Evolutionary conservation across 441 rosid species (phyloP).

Genomic region (Theobroma grandiflorum): DNA sequence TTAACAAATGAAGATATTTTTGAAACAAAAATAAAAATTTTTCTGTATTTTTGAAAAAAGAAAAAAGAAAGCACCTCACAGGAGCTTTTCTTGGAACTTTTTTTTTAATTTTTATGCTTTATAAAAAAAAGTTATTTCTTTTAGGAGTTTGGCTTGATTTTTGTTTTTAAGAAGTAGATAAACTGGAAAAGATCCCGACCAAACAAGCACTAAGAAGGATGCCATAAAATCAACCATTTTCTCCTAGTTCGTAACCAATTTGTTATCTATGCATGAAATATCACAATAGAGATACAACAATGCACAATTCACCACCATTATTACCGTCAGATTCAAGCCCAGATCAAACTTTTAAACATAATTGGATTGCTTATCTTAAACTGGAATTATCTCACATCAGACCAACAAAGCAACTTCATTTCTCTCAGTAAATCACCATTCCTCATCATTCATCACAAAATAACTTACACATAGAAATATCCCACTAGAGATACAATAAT

Average conservation of each 20-base stretch:
- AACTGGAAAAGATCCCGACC: too few species aligned
- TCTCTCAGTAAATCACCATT: neutral
- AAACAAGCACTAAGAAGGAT: neutral
- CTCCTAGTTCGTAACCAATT: neutral
- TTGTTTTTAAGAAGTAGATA: too few species aligned
- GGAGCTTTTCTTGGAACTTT: too few species aligned
- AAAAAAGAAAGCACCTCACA: too few species aligned
- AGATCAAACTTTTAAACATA: neutral
- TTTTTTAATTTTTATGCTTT: too few species aligned
- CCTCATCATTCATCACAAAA: neutral
- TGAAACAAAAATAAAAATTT: too few species aligned
- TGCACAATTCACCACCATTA: neutral
- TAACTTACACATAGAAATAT: neutral
- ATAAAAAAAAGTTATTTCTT: too few species aligned
- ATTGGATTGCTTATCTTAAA: slow-evolving; percentile 39
- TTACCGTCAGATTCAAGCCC: neutral
- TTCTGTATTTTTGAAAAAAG: too few species aligned
- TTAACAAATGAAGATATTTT: too few species aligned
- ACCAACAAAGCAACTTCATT: slow-evolving; percentile 9
- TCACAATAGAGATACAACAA: neutral
- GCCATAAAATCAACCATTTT: neutral
- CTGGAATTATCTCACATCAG: neutral
- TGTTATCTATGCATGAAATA: neutral
- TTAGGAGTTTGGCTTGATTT: too few species aligned
- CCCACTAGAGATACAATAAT: neutral